Percentiles rank a stretch among this genome's conserved stretches.
Evolutionary conservation across 805 yeast species (phyloP).

Genomic region (Yarrowia divulgata): DNA sequence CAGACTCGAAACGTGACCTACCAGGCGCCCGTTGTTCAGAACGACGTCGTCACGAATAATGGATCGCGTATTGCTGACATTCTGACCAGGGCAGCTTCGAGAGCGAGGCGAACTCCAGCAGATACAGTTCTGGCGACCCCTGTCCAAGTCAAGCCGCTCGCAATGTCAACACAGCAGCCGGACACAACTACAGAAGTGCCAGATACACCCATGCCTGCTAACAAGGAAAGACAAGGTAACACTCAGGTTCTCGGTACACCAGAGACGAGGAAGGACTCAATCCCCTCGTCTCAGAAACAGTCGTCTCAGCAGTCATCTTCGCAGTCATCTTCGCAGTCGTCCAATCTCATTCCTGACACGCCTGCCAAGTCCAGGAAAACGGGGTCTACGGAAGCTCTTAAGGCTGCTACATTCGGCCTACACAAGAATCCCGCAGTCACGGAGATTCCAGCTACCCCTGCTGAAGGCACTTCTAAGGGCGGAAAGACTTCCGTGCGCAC

Average conservation of each 20-base stretch:
- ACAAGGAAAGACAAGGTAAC: neutral
- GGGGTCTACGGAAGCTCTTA: neutral
- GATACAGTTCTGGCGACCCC: conserved; percentile 2
- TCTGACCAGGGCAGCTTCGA: neutral
- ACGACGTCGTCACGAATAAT: neutral
- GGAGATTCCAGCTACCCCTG: conserved; percentile 7
- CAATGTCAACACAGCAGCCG: neutral
- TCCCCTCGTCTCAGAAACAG: neutral
- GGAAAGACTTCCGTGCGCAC: neutral
- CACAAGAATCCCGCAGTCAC: neutral
- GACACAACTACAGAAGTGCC: conserved; percentile 1
- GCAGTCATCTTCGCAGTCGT: neutral
- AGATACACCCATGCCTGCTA: neutral
- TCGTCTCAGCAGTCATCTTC: neutral
- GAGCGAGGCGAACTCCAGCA: neutral
- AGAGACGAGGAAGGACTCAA: neutral
- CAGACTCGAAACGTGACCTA: neutral
- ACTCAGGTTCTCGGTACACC: neutral
- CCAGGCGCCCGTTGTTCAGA: neutral
- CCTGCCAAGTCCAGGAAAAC: neutral
- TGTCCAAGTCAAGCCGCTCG: neutral
- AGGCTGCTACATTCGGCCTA: neutral
- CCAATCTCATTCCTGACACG: neutral
- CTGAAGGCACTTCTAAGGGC: neutral
- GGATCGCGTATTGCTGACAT: neutral